A percentile compares a stretch with the other conserved stretches of the same genome.
phyloP scores from a whole-genome alignment of 2,329 filamentous ascomycete species.

The Colletotrichum sp. region DNA sequence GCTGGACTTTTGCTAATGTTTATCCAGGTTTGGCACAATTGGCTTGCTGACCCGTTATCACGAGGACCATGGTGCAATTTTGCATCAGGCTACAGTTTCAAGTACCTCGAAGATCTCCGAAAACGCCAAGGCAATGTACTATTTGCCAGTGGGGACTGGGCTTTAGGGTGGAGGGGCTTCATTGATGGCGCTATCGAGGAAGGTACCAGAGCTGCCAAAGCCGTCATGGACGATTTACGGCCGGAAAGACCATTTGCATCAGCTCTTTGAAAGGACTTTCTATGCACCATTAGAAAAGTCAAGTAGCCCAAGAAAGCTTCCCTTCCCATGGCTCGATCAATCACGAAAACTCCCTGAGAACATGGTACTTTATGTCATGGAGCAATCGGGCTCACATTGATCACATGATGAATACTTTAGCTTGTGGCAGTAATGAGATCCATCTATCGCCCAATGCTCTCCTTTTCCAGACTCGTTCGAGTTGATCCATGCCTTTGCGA shows the following conservation, averaged over 20 bases:
- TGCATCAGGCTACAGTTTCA: conserved; percentile 22
- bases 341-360: background rate
- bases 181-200: conserved; percentile 34
- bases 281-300: accelerated
- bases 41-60: conserved; percentile 28
- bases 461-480: conserved; percentile 28
- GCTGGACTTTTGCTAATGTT: background rate
- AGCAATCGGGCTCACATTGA: background rate
- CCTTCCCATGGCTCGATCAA: background rate
- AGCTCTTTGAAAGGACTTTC: background rate
- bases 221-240: background rate
- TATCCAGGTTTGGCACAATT: conserved; percentile 17
- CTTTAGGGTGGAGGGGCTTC: conserved; percentile 29
- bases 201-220: background rate
- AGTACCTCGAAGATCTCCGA: conserved; percentile 28
- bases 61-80: conserved; percentile 22
- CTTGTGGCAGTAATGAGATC: conserved; percentile 28
- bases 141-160: conserved; percentile 32
- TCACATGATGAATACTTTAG: conserved; percentile 29
- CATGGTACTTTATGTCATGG: background rate
- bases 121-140: conserved; percentile 27
- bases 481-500: conserved; percentile 24
- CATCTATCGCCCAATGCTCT: conserved; percentile 24
- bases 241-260: background rate
- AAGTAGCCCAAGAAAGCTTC: background rate